Evolutionary conservation across 768 basidiomycete genomes (phyloP).

Genomic region (Termitomyces titanicus): DNA sequence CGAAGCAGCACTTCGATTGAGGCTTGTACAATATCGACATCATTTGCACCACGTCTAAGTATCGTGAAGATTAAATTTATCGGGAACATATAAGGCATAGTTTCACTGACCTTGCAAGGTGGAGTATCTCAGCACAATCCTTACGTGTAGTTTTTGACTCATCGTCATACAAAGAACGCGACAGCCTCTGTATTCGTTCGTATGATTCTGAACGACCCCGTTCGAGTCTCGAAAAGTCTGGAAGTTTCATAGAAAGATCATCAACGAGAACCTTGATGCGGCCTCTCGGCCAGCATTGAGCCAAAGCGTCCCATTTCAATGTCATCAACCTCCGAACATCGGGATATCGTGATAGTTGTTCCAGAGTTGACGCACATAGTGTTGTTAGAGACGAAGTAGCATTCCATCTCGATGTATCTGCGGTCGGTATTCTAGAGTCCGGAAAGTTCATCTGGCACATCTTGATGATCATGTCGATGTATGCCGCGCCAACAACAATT

Average conservation of each 20-base stretch:
- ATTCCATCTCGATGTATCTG: not conserved
- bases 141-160: not conserved
- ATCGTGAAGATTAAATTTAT: not conserved
- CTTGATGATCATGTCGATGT: not conserved
- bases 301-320: not conserved
- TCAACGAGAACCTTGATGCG: not conserved
- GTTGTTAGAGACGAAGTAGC: not conserved
- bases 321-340: not conserved
- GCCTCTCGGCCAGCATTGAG: not conserved
- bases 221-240: too few relatives aligned
- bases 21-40: not conserved
- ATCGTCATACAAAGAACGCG: not conserved
- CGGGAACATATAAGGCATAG: too few relatives aligned
- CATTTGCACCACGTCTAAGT: not conserved
- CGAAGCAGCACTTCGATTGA: not conserved
- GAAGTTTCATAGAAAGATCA: not conserved
- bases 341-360: not conserved
- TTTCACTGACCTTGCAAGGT: not conserved
- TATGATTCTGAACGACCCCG: not conserved
- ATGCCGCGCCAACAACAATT: not conserved
- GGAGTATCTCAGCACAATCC: not conserved
- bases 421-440: not conserved
- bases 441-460: not conserved
- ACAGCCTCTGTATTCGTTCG: not conserved
- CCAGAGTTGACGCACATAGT: not conserved